Evolutionary conservation across 257 asterid species (phyloP), one percentile per base, ranked within the genome.

Genomic region (Primulina eburnea): DNA sequence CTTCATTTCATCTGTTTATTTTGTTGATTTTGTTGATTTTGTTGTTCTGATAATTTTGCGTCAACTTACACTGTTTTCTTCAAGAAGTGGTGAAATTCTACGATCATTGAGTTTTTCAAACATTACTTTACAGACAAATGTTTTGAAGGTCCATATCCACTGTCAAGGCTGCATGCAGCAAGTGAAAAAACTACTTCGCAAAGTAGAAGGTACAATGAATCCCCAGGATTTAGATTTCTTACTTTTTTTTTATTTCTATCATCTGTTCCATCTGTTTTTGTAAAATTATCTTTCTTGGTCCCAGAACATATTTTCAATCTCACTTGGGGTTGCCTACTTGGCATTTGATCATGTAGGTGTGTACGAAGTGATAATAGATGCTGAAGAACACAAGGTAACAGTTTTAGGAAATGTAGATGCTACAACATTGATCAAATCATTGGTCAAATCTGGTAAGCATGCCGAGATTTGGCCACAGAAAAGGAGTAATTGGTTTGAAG

Each of bases 141-240:
- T 78, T 66, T 89, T 90, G 58, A 90, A 82, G 86, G 92, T 90
- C 64, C 90, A 83, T 60, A 86, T 88, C 59, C 86, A 90, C 38
- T 90, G 97, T 68, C 78, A 80, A 57, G 97, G 97, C 34, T 90
- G 97, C 77, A 73, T 64, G 76, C 73, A 63, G 33, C 85, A 82
- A 79, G 93, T 88, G 71, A 88, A 77, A 83, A 90, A 86, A 81
- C 70, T 83, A 38, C 89, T 90, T 43, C 70, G 70, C 8, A 82
- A 73, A 79, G 78, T 84, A 35, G 84, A 81, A 80, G 95, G 95
- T 86, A 75, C 2, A 24, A 30, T 53, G 53, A 28, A 7, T 20
- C 12, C 20, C 8, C 53, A 43, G 1, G 53, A 43, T 43, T 35
- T 3, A 43, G 6, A 0, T 43, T 11, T 43, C 53, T 43, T 3